These are phyloP conservation scores for Aspergillus luchuensis DNA, from an alignment of 2,329 filamentous ascomycete species.

Conservation along the genomic window DNA sequence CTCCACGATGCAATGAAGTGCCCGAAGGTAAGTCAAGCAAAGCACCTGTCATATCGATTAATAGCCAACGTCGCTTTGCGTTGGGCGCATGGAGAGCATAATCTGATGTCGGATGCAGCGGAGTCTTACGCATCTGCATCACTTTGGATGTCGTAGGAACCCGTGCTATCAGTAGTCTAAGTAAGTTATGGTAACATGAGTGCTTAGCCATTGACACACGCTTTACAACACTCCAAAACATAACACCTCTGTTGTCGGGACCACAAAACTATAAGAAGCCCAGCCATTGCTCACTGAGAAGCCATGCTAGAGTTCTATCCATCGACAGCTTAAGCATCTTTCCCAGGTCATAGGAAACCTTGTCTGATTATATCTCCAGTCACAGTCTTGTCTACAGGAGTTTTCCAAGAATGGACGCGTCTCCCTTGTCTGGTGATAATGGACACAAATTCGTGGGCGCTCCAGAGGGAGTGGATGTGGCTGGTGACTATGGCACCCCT, in stretches of 20 bases:
- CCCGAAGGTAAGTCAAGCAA: too few species aligned
- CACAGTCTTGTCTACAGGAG: not conserved
- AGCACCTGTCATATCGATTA: too few species aligned
- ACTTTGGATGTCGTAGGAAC: not conserved
- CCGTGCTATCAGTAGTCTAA: not conserved
- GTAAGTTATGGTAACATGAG: too few species aligned
- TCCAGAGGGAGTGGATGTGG: not conserved
- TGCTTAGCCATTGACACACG: too few species aligned
- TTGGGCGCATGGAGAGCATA: not conserved
- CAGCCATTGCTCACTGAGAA: too few species aligned
- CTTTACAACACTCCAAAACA: too few species aligned
- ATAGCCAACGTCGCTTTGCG: too few species aligned
- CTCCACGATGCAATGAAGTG: too few species aligned
- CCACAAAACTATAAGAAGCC: too few species aligned
- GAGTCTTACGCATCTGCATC: not conserved
- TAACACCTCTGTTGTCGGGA: too few species aligned
- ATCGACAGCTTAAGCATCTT: not conserved
- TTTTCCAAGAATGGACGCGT: not conserved
- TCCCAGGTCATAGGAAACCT: not conserved
- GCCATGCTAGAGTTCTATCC: not conserved
- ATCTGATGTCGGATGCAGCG: not conserved
- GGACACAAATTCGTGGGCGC: not conserved
- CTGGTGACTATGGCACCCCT: not conserved
- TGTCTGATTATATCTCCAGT: not conserved
- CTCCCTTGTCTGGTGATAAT: not conserved